phyloP scores from a whole-genome alignment of 2,329 filamentous ascomycete genomes.

The Aspergillus clavatus region DNA sequence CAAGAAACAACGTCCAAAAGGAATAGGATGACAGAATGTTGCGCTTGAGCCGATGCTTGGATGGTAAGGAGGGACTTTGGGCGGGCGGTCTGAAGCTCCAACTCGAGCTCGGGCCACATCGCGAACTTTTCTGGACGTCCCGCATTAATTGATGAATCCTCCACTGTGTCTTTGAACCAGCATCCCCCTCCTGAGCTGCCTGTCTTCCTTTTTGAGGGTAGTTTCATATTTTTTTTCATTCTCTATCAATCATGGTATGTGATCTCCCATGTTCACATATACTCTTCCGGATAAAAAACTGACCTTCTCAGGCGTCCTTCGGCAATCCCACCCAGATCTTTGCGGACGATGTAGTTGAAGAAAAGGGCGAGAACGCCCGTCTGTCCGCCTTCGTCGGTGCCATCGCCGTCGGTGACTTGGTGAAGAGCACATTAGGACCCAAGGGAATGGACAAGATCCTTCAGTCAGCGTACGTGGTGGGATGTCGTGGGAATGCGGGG shows the following conservation, averaged over 20 bases:
- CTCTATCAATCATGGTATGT: slow-evolving; percentile 29
- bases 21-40: no score
- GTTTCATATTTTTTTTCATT: slow-evolving; percentile 13
- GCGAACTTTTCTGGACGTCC: slow-evolving; percentile 28
- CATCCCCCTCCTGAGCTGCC: slow-evolving; percentile 18
- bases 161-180: not conserved
- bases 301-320: slow-evolving; percentile 32
- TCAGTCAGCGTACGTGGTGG: slow-evolving; percentile 73
- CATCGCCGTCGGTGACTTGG: slow-evolving; percentile 93
- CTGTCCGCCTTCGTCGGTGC: slow-evolving; percentile 97
- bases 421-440: slow-evolving; percentile 93
- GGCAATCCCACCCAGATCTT: slow-evolving; percentile 94
- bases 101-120: slow-evolving; percentile 25
- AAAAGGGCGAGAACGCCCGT: slow-evolving; percentile 98
- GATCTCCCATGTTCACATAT: not conserved
- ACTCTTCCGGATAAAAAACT: slow-evolving; percentile 9
- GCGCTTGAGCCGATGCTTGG: not conserved
- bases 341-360: slow-evolving; percentile 90
- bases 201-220: slow-evolving; percentile 13
- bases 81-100: slow-evolving; percentile 17
- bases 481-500: slow-evolving; percentile 13
- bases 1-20: no score
- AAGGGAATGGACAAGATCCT: slow-evolving; percentile 99
- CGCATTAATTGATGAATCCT: slow-evolving; percentile 13
- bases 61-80: not conserved